A percentile compares a stretch with the other conserved stretches of the same genome.
These are phyloP conservation scores for Chaetomiaceae sp. DNA, from an alignment of 2,329 filamentous ascomycete genomes.

Conservation along the genomic window DNA sequence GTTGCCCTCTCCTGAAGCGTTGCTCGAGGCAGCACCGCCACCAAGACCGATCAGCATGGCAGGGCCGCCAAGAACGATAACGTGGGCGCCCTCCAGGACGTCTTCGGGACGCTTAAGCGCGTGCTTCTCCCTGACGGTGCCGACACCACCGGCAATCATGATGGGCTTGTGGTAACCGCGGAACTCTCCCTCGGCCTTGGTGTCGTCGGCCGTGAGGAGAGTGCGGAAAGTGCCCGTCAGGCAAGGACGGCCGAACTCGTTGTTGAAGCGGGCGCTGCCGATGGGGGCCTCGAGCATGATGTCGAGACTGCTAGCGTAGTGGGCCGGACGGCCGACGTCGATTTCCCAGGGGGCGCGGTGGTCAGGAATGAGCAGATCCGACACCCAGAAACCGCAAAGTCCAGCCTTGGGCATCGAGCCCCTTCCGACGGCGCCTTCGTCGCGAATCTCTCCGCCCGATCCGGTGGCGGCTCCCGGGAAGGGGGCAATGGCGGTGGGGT, in stretches of 20 bases:
- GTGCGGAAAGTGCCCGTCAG: conserved; percentile 90
- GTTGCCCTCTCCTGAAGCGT: conserved; percentile 79
- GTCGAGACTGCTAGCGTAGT: conserved; percentile 90
- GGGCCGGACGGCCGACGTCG: conserved; percentile 81
- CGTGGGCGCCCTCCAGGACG: conserved; percentile 81
- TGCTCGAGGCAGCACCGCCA: conserved; percentile 90
- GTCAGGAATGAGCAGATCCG: conserved; percentile 84
- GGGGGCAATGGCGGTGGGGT: conserved; percentile 91
- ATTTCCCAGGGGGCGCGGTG: conserved; percentile 83
- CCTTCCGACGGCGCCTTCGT: conserved; percentile 89
- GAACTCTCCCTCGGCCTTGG: conserved; percentile 50
- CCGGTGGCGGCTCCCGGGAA: conserved; percentile 92
- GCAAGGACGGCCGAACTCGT: conserved; percentile 90
- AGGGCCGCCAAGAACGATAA: conserved; percentile 90
- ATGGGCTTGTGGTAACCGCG: conserved; percentile 97
- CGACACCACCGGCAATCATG: conserved; percentile 95
- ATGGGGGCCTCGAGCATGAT: conserved; percentile 98
- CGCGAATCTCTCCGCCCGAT: conserved; percentile 90
- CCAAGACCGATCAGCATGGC: conserved; percentile 97
- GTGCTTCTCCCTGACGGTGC: conserved; percentile 85
- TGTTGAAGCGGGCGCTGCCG: conserved; percentile 93
- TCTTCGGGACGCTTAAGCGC: conserved; percentile 77
- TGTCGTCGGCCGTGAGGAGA: conserved; percentile 60
- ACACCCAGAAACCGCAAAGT: conserved; percentile 89
- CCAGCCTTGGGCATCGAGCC: conserved; percentile 92